Conservation (phyloP, 129 eudicot genomes). For the Sambucus nigra region DNA sequence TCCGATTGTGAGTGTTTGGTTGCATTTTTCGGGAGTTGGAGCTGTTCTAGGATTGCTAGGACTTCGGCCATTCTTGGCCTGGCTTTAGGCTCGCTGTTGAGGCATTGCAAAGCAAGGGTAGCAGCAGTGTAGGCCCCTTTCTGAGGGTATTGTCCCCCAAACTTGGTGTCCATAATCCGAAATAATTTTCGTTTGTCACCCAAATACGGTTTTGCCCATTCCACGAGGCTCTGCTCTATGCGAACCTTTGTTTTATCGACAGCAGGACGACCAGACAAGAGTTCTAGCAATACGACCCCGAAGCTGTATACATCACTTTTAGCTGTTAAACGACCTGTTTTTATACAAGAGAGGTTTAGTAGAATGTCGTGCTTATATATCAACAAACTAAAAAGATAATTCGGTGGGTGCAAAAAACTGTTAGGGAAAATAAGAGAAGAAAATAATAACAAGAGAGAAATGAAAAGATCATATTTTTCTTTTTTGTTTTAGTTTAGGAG, state of each 20-base stretch:
- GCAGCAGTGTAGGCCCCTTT: constrained; percentile 62
- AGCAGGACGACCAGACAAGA: constrained; percentile 82
- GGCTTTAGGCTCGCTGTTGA: constrained; percentile 43
- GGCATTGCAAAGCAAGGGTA: constrained; percentile 58
- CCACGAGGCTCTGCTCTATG: constrained; percentile 73
- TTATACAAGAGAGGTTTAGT: background rate
- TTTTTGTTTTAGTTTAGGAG: too few relatives aligned
- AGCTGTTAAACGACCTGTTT: constrained; percentile 65
- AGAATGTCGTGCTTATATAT: constrained; percentile 1
- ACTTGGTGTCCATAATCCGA: constrained; percentile 76
- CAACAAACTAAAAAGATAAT: background rate
- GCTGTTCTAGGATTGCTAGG: constrained; percentile 48
- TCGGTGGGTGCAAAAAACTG: too few relatives aligned
- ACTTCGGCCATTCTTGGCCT: constrained; percentile 81
- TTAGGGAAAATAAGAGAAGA: too few relatives aligned
- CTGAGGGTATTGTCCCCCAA: constrained; percentile 91
- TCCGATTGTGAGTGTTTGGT: constrained; percentile 23
- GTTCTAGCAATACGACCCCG: constrained; percentile 83
- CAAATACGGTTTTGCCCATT: constrained; percentile 88
- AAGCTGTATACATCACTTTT: constrained; percentile 93
- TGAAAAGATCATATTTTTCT: too few relatives aligned
- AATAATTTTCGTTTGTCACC: constrained; percentile 66
- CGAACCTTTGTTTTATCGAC: constrained; percentile 57
- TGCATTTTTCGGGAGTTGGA: constrained; percentile 35
- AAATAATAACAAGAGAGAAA: too few relatives aligned